phyloP scores from a whole-genome alignment of 345 rosid species.

The Arabis alpina region DNA sequence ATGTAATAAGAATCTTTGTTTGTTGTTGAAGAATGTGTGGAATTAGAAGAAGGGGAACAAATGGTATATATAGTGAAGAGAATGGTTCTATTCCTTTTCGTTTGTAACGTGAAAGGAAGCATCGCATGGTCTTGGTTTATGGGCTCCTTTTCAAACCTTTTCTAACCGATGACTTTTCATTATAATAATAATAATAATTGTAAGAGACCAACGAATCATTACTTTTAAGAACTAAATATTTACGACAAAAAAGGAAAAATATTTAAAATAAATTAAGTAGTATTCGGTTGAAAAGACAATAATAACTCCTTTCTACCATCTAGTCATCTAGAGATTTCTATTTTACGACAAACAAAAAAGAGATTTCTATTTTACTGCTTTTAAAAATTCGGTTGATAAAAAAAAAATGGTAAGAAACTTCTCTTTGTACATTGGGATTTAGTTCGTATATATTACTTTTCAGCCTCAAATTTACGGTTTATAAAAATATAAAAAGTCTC shows the following conservation, averaged over 20 bases:
- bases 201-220: slow-evolving; percentile 9
- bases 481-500: background rate
- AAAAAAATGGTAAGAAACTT: background rate
- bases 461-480: background rate
- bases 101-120: slow-evolving; percentile 41
- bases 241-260: too few relatives aligned
- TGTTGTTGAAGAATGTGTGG: slow-evolving; percentile 29
- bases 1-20: slow-evolving; percentile 16
- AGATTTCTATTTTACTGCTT: too few relatives aligned
- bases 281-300: background rate
- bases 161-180: slow-evolving; percentile 24
- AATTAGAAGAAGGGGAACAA: slow-evolving; percentile 22
- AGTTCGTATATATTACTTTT: background rate
- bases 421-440: background rate
- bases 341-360: background rate
- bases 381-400: too few relatives aligned
- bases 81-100: slow-evolving; percentile 8
- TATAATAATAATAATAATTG: background rate
- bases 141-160: slow-evolving; percentile 24
- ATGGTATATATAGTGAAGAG: slow-evolving; percentile 39
- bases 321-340: background rate
- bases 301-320: background rate
- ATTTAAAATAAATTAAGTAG: background rate
- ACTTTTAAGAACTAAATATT: background rate
- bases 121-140: slow-evolving; percentile 36